These are phyloP conservation scores for Alternaria ventricosa DNA, from an alignment of 2,329 filamentous ascomycete genomes.

Conservation along the genomic window DNA sequence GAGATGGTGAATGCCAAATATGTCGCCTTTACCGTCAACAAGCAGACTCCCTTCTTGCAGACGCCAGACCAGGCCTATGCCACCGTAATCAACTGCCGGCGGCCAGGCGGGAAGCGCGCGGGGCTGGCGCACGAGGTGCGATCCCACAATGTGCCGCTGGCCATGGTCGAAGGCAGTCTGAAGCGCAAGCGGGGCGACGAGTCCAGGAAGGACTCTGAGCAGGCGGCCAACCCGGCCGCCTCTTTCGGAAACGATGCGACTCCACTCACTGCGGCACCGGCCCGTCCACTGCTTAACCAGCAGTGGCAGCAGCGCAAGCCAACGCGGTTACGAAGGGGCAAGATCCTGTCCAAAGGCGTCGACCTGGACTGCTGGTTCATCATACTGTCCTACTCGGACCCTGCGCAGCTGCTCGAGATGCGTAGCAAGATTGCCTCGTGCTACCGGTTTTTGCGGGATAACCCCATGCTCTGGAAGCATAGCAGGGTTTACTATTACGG, in stretches of 20 bases:
- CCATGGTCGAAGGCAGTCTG: constrained; percentile 33
- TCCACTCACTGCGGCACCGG: constrained; percentile 7
- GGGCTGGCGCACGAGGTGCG: constrained; percentile 33
- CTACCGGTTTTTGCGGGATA: constrained; percentile 43
- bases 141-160: constrained; percentile 38
- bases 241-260: constrained; percentile 11
- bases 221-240: not conserved
- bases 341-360: constrained; percentile 33
- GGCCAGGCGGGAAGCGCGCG: constrained; percentile 35
- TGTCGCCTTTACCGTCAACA: constrained; percentile 49
- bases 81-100: constrained; percentile 45
- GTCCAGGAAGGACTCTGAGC: constrained; percentile 9
- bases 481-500: constrained; percentile 45
- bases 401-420: constrained; percentile 45
- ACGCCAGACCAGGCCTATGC: constrained; percentile 39
- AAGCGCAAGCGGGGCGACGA: constrained; percentile 36
- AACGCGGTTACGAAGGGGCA: constrained; percentile 37
- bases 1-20: constrained; percentile 49
- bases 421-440: constrained; percentile 44
- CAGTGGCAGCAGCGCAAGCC: constrained; percentile 35
- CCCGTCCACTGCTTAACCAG: constrained; percentile 23
- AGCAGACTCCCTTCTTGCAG: constrained; percentile 40
- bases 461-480: constrained; percentile 49
- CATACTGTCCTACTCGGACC: constrained; percentile 45
- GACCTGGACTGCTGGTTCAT: constrained; percentile 46